Evolutionary conservation across 352 stramenopile species (phyloP), one percentile per base, ranked within the genome.

Genomic region (Phytophthora pini): DNA sequence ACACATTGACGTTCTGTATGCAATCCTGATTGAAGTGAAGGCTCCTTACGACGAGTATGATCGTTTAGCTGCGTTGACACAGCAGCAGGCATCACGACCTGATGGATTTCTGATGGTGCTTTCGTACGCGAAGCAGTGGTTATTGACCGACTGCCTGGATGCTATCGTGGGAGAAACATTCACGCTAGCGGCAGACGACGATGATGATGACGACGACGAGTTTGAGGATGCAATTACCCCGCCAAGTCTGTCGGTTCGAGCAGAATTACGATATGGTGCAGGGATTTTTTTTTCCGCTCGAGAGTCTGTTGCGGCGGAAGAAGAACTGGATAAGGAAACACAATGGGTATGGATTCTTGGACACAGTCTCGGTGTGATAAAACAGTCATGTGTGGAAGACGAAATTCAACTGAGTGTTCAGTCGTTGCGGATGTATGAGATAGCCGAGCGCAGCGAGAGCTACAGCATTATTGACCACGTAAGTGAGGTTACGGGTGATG

Each of bases 201-300:
- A 90, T 36, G 80, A 90, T 32, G 84, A 92, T 22, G 87, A 95
- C 39, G 76, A 91, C 46, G 87, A 96, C 49, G 84, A 92, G 46
- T 96, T 94, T 74, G 86, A 94, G 55, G 88, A 96, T 68, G 88
- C 88, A 5, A 92, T 96, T 36, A 92, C 88, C 8, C 88, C 88
- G 5, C 88, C 88, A n/a, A 94, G 74, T 53, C 69, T 96, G 8
- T 92, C 68, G 13, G 59, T 96, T 64, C 68, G 76, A 15, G 67
- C 78, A 29, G 46, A 61, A 12, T 58, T 94, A 51, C 41, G 60
- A 0, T 47, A 89, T 54, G 82, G 86, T 40, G 61, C 90, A 12
- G 66, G 56, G 20, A 61, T 93, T 22, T 74, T 84, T 7, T 80
- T 94, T 54, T 82, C 77, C 40, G 78, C 82, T 17, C 69, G 77